These are phyloP conservation scores for Pseudozyma sp. DNA, from an alignment of 1,284 basidiomycete genomes.

Conservation along the genomic window DNA sequence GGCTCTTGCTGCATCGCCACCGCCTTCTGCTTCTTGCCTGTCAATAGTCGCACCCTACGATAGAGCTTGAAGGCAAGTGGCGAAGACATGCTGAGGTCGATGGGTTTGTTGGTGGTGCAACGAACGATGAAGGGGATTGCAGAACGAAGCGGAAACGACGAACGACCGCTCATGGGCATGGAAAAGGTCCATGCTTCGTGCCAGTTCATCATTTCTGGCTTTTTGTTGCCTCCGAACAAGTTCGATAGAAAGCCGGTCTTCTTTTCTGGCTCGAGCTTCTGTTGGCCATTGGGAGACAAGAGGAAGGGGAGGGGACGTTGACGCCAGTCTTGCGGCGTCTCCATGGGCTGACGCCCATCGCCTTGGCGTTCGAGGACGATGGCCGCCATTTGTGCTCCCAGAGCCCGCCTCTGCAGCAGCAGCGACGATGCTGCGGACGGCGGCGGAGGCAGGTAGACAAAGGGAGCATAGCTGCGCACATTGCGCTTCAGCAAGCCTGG, in stretches of 20 bases:
- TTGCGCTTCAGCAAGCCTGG: constrained; percentile 57
- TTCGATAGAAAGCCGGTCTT: constrained; percentile 24
- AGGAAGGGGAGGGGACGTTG: constrained; percentile 21
- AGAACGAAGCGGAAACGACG: constrained; percentile 47
- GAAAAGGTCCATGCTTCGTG: constrained; percentile 48
- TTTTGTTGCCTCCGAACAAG: constrained; percentile 23
- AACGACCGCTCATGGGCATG: constrained; percentile 34
- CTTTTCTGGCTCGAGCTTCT: constrained; percentile 21
- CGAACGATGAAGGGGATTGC: constrained; percentile 52
- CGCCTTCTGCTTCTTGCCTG: constrained; percentile 23
- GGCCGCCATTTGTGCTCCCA: constrained; percentile 40
- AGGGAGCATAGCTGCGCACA: constrained; percentile 59
- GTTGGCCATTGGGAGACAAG: constrained; percentile 21
- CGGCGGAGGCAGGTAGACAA: constrained; percentile 62
- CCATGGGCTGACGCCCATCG: constrained; percentile 26
- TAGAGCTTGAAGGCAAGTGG: constrained; percentile 30
- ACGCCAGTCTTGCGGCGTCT: constrained; percentile 27
- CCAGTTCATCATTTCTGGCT: constrained; percentile 16
- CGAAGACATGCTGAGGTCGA: constrained; percentile 20
- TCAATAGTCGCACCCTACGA: constrained; percentile 21
- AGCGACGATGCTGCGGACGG: constrained; percentile 20
- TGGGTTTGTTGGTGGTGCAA: constrained; percentile 31
- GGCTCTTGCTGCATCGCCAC: constrained; percentile 37
- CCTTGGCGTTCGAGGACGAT: constrained; percentile 28
- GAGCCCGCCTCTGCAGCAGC: constrained; percentile 34